These are phyloP conservation scores for Thraustochytrium sp. DNA, from an alignment of 352 stramenopile genomes.

Conservation along the genomic window DNA sequence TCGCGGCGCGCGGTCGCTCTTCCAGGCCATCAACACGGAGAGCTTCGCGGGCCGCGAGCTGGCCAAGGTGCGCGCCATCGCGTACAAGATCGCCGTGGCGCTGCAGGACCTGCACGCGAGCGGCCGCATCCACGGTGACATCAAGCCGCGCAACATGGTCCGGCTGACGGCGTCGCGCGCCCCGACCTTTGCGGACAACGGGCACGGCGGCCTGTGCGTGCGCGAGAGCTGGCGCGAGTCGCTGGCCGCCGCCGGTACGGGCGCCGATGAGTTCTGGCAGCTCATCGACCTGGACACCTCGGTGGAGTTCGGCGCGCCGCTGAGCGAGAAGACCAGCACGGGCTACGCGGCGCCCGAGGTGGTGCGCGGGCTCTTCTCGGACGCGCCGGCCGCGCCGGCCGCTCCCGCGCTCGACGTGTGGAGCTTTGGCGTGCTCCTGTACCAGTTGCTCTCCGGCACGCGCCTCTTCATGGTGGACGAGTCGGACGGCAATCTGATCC, in stretches of 20 bases:
- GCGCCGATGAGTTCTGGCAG: background rate
- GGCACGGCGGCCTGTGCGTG: background rate
- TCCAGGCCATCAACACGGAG: constrained; percentile 37
- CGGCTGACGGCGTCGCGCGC: background rate
- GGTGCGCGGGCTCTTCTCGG: background rate
- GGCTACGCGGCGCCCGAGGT: constrained; percentile 9
- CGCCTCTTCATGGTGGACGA: background rate
- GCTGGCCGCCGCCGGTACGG: background rate
- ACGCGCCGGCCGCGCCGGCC: background rate
- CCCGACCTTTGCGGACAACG: background rate
- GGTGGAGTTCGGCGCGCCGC: background rate
- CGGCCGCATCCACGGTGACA: background rate
- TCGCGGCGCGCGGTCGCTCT: background rate
- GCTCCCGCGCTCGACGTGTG: background rate
- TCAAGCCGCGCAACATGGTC: constrained; percentile 36
- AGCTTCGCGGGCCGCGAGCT: background rate
- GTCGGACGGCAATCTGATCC: background rate
- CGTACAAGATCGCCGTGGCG: background rate
- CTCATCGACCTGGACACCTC: constrained; percentile 28
- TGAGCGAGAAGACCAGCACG: background rate
- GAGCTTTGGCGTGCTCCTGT: constrained; percentile 39
- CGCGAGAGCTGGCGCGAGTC: background rate
- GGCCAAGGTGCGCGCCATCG: background rate
- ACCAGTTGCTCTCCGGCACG: constrained; percentile 10
- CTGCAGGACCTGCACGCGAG: background rate